phyloP scores from a whole-genome alignment of 306 rosid species.

The Pterocarpus macrocarpus region DNA sequence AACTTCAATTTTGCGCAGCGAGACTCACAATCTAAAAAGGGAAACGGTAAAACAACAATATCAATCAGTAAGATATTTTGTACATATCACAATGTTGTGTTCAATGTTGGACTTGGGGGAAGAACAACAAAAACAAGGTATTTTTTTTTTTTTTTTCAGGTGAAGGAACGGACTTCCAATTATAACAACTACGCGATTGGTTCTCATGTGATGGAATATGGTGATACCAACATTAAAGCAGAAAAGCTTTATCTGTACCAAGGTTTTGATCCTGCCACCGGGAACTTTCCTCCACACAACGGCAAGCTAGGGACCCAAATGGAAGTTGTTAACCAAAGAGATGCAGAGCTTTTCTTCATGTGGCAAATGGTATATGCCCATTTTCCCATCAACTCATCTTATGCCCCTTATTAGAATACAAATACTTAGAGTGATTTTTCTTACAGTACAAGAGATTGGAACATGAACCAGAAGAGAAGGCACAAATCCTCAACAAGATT shows the following conservation, averaged over 20 bases:
- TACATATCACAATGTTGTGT: too few relatives aligned
- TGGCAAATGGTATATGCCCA: slow-evolving; percentile 77
- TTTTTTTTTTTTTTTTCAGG: slow-evolving; percentile 50
- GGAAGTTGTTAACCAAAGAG: slow-evolving; percentile 89
- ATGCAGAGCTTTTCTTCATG: slow-evolving; percentile 81
- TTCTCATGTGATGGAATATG: slow-evolving; percentile 96
- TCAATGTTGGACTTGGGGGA: neutral
- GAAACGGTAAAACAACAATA: slow-evolving; percentile 83
- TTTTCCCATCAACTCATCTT: neutral
- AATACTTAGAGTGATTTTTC: neutral
- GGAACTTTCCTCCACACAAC: slow-evolving; percentile 72
- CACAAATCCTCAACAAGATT: slow-evolving; percentile 59
- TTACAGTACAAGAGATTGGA: slow-evolving; percentile 67
- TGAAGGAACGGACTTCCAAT: slow-evolving; percentile 77
- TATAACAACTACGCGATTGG: slow-evolving; percentile 56
- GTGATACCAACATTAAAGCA: slow-evolving; percentile 60
- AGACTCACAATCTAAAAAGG: slow-evolving; percentile 80
- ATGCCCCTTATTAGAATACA: slow-evolving; percentile 1
- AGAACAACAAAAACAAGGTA: neutral
- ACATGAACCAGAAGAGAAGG: slow-evolving; percentile 55
- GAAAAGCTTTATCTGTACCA: slow-evolving; percentile 82
- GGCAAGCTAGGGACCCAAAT: slow-evolving; percentile 40
- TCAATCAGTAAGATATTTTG: slow-evolving; percentile 54
- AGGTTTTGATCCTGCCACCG: slow-evolving; percentile 82
- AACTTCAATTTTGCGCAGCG: slow-evolving; percentile 54